Base-by-base conservation (phyloP, 2,329 filamentous ascomycete species). In the Talaromyces pinophilus region DNA sequence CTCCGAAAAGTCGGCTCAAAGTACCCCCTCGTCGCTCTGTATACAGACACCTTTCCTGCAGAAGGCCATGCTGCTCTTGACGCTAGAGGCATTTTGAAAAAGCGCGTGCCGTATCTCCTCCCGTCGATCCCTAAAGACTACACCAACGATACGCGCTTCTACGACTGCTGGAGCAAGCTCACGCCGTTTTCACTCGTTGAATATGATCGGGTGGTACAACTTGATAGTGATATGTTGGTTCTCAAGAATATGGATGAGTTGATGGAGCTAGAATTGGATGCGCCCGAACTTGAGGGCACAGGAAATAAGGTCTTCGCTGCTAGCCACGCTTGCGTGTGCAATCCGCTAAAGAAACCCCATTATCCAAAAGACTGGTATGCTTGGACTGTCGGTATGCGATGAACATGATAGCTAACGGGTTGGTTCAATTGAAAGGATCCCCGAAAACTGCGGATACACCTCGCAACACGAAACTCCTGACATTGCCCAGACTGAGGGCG, bases 91-190 rank as follows among this genome's bases (percentile, higher is more conserved):
- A 93, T 96, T 70, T 83, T 87, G 33, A 86, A 86, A 67, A 87
- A 90, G 78, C 86, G 83, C 72, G 88, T 96, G 72, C 86, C 88
- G 59, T 91, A 91, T 77, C 85, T 97, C 46, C 82, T 91, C 11
- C 92, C 92, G 1, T 84, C 85, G 2, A 78, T 83, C 40, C 76
- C 82, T 61, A 88, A 88, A 68, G 88, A 91, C 79, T 96, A 88
- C 81, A 85, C 82, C 72, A 86, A 90, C 68, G 92, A 96, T 78
- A 88, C 90, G 60, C 89, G 93, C 71, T 96, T 96, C 84, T 90
- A 92, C 79, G 92, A 96, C 78, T 93, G 90, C 83, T 97, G 92
- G 92, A 91, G 86, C 78, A 97, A 96, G 80, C 86, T 97, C 33
- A 86, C 89, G 17, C 88, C 90, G 5, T 97, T 96, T 77, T 88